Percentiles rank a stretch among this genome's conserved stretches.
phyloP scores from a whole-genome alignment of 805 yeast species.

The Pichia pseudocactophila region DNA sequence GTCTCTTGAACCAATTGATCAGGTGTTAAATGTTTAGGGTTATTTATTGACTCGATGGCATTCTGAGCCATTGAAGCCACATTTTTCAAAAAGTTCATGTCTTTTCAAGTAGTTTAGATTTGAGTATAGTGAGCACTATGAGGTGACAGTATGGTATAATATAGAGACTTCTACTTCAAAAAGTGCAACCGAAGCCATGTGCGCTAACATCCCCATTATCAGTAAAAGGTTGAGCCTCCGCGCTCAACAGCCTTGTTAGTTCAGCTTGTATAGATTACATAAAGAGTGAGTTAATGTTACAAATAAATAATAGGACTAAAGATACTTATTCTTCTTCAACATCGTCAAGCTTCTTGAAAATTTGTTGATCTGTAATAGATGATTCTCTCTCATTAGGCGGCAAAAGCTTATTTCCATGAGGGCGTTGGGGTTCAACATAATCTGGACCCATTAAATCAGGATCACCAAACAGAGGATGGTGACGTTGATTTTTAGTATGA shows the following conservation, averaged over 20 bases:
- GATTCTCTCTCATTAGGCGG: background rate
- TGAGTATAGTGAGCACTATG: too few relatives aligned
- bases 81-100: conserved; percentile 44
- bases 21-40: conserved; percentile 40
- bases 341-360: background rate
- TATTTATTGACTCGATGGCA: conserved; percentile 32
- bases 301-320: too few relatives aligned
- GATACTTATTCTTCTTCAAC: conserved; percentile 1
- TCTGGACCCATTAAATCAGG: conserved; percentile 18
- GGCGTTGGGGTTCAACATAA: background rate
- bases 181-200: too few relatives aligned
- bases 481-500: conserved; percentile 1
- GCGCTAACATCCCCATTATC: too few relatives aligned
- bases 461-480: conserved; percentile 8
- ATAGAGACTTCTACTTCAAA: too few relatives aligned
- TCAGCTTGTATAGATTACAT: too few relatives aligned
- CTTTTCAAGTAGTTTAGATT: too few relatives aligned
- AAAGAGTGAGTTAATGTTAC: too few relatives aligned
- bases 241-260: too few relatives aligned
- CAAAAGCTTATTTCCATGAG: background rate
- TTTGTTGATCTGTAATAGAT: conserved; percentile 1
- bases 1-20: conserved; percentile 65
- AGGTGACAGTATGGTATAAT: too few relatives aligned
- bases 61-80: conserved; percentile 40
- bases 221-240: too few relatives aligned